Percentiles rank a stretch among this genome's conserved stretches.
Evolutionary conservation across 331 rosid genomes (phyloP).

Genomic region (Arachis monticola): DNA sequence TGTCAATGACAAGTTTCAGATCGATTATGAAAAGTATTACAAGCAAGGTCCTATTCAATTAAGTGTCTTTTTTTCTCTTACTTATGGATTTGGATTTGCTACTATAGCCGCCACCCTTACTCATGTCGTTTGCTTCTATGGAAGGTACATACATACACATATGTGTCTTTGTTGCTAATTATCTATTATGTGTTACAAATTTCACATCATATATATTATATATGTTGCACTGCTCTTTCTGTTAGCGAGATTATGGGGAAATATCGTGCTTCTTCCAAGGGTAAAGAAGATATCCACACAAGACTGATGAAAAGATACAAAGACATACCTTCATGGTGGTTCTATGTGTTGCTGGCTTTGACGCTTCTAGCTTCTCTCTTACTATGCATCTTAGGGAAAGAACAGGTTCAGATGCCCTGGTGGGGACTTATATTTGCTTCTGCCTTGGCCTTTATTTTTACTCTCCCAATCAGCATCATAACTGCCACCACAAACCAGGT

Average conservation of each 20-base stretch:
- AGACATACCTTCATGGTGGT: slow-evolving; percentile 86
- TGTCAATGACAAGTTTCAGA: slow-evolving; percentile 62
- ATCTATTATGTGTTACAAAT: too few species aligned
- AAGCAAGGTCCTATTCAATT: slow-evolving; percentile 64
- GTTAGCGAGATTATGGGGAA: slow-evolving; percentile 60
- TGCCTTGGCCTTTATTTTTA: slow-evolving; percentile 61
- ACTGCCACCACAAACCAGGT: slow-evolving; percentile 94
- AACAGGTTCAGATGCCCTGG: slow-evolving; percentile 84
- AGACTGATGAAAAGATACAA: slow-evolving; percentile 68
- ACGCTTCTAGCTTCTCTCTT: slow-evolving; percentile 53
- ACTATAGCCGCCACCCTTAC: slow-evolving; percentile 66
- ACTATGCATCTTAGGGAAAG: slow-evolving; percentile 7
- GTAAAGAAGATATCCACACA: slow-evolving; percentile 76
- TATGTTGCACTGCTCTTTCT: too few species aligned
- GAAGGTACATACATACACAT: slow-evolving; percentile 27
- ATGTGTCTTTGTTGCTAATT: too few species aligned
- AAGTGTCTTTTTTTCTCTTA: slow-evolving; percentile 61
- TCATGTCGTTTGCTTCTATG: slow-evolving; percentile 69
- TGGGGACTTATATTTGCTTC: slow-evolving; percentile 79
- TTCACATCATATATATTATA: too few species aligned
- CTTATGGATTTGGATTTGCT: slow-evolving; percentile 76
- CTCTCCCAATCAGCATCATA: slow-evolving; percentile 84
- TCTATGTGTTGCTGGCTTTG: slow-evolving; percentile 48
- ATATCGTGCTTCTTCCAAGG: slow-evolving; percentile 54
- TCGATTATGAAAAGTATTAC: slow-evolving; percentile 48